Conservation (phyloP, 192 early-diverging fungal genomes). For the Podila verticillata region DNA sequence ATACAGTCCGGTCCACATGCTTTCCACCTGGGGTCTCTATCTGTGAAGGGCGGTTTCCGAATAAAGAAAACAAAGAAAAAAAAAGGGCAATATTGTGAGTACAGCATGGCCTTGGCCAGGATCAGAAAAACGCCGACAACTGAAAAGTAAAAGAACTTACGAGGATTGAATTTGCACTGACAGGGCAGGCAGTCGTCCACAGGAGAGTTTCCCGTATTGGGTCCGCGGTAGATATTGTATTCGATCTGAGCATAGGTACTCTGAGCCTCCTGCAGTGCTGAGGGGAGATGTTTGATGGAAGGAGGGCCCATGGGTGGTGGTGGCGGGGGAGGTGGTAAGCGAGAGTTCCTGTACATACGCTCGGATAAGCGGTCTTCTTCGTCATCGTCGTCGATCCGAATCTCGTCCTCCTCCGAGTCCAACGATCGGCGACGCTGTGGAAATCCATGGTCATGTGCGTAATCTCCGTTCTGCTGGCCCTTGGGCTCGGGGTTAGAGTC, state of each 20-base stretch:
- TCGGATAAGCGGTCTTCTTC: constrained; percentile 4
- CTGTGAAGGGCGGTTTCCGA: constrained; percentile 2
- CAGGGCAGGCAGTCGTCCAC: constrained; percentile 81
- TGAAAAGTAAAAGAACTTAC: constrained; percentile 27
- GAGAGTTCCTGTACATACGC: background rate
- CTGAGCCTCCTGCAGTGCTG: constrained; percentile 60
- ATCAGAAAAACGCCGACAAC: background rate
- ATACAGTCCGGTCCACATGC: constrained; percentile 97
- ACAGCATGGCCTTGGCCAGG: background rate
- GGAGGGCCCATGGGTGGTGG: constrained; percentile 48
- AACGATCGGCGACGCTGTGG: constrained; percentile 3
- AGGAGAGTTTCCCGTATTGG: constrained; percentile 73
- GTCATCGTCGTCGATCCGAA: constrained; percentile 29
- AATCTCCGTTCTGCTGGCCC: background rate
- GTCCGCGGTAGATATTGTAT: constrained; percentile 75
- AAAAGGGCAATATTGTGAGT: background rate
- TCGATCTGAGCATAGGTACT: constrained; percentile 73
- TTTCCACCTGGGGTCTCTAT: constrained; percentile 57
- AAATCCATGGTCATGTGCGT: constrained; percentile 1
- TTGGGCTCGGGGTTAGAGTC: background rate
- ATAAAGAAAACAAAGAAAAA: background rate
- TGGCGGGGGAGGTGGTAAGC: constrained; percentile 29
- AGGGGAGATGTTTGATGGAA: constrained; percentile 46
- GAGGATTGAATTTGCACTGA: constrained; percentile 78
- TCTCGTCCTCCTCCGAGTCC: constrained; percentile 45